Conservation (phyloP, 805 yeast species). For the Hanseniaspora lachancei region DNA sequence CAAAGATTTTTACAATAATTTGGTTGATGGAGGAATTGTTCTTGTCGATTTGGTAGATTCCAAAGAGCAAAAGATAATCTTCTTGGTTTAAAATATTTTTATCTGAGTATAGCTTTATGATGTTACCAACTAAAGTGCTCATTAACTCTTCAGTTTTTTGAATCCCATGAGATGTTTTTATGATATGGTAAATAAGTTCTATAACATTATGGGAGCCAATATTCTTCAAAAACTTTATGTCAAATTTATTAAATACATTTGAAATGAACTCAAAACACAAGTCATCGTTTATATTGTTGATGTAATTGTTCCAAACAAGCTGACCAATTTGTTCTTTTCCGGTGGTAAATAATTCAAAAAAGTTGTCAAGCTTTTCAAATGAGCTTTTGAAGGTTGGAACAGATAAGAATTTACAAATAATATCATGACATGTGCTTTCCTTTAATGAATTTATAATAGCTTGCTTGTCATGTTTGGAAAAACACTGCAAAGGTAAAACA, state of each 20-base stretch:
- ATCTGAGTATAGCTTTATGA: background rate
- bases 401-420: background rate
- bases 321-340: background rate
- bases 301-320: constrained; percentile 4
- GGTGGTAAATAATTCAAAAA: background rate
- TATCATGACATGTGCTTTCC: background rate
- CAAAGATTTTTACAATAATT: background rate
- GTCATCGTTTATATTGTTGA: constrained; percentile 1
- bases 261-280: background rate
- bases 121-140: background rate
- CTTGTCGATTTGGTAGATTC: background rate
- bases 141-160: background rate
- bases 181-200: background rate
- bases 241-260: background rate
- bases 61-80: background rate
- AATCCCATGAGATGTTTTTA: background rate
- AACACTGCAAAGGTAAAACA: background rate
- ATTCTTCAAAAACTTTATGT: background rate
- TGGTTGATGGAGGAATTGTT: background rate
- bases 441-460: background rate
- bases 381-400: constrained; percentile 5
- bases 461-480: background rate
- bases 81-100: background rate
- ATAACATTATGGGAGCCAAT: background rate
- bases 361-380: constrained; percentile 4